Evolutionary conservation across 345 rosid species (phyloP).

Genomic region (Physaria fendleri): DNA sequence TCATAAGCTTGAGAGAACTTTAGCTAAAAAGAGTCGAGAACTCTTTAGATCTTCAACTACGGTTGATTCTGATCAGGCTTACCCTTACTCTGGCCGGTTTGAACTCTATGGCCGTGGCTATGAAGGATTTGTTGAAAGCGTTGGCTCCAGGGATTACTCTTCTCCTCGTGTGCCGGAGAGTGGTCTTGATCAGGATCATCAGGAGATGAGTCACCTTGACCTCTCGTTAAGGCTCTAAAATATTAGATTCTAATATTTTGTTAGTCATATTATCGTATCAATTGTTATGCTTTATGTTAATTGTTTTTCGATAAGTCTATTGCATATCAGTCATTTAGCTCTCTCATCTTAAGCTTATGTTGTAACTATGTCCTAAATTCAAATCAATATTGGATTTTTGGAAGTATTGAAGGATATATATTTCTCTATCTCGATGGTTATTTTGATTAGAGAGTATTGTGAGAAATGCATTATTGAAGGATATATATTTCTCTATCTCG

Average conservation of each 20-base stretch:
- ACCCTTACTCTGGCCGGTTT: constrained; percentile 26
- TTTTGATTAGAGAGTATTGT: too few species aligned
- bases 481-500: neutral
- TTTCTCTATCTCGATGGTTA: neutral
- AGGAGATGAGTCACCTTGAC: constrained; percentile 64
- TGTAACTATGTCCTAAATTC: constrained; percentile 21
- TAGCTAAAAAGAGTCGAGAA: constrained; percentile 83
- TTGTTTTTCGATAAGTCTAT: constrained; percentile 5
- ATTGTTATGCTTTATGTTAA: constrained; percentile 1
- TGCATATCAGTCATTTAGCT: neutral
- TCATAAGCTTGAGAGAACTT: constrained; percentile 84
- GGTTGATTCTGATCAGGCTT: constrained; percentile 19
- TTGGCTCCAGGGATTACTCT: constrained; percentile 35
- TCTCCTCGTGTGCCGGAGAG: constrained; percentile 33
- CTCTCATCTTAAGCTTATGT: constrained; percentile 1
- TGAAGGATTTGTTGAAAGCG: constrained; percentile 32
- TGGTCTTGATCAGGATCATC: constrained; percentile 57
- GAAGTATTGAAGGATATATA: neutral
- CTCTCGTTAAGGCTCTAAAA: constrained; percentile 70
- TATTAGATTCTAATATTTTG: neutral
- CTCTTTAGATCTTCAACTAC: constrained; percentile 21
- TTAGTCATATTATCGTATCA: constrained; percentile 19
- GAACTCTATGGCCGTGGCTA: constrained; percentile 39
- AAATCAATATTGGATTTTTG: constrained; percentile 10
- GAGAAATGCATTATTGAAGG: too few species aligned